These are phyloP conservation scores for Adansonia rubrostipa DNA, from an alignment of 441 rosid species.

Conservation along the genomic window DNA sequence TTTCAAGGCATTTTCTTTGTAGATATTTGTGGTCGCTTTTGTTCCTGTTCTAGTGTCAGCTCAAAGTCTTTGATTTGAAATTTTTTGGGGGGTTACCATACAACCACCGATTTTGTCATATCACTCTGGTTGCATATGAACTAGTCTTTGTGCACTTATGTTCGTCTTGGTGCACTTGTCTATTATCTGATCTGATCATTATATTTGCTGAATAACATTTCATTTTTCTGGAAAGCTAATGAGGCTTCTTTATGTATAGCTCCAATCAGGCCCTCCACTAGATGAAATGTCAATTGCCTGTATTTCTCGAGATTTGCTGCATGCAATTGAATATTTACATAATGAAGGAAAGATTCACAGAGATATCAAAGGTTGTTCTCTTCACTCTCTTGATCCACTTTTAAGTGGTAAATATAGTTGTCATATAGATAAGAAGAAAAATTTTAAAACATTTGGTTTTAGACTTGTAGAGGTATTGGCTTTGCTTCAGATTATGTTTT, in stretches of 20 bases:
- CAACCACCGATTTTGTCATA: background rate
- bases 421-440: background rate
- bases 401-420: slow-evolving; percentile 12
- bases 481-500: slow-evolving; percentile 10
- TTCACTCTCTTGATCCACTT: background rate
- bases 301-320: slow-evolving; percentile 93
- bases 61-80: background rate
- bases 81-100: background rate
- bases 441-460: slow-evolving; percentile 18
- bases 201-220: slow-evolving; percentile 11
- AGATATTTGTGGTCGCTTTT: background rate
- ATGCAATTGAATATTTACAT: slow-evolving; percentile 96
- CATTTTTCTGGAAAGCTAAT: slow-evolving; percentile 32
- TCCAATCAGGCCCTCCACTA: slow-evolving; percentile 89
- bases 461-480: background rate
- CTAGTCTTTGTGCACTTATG: background rate
- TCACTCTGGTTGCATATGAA: background rate
- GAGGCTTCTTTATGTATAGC: slow-evolving; percentile 51
- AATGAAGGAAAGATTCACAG: slow-evolving; percentile 96
- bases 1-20: slow-evolving; percentile 4
- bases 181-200: slow-evolving; percentile 2
- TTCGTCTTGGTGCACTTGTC: background rate
- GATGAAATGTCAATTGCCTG: slow-evolving; percentile 94
- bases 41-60: background rate
- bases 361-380: slow-evolving; percentile 86